These are phyloP conservation scores for Cryptococcus maquisensis DNA, from an alignment of 1,284 basidiomycete species.

Conservation along the genomic window DNA sequence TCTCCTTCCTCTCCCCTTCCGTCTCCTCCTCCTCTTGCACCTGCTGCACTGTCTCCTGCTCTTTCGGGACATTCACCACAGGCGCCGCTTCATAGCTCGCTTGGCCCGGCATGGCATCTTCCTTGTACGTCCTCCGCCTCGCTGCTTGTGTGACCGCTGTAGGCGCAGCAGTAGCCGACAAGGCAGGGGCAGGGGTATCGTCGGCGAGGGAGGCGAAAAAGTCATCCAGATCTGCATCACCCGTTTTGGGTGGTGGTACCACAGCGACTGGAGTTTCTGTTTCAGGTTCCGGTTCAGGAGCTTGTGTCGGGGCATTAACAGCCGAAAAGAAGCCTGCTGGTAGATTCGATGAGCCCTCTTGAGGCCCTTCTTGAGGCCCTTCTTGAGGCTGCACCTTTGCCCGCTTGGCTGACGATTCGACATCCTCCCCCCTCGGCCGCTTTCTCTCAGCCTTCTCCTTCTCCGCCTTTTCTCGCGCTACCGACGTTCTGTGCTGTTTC, in stretches of 20 bases:
- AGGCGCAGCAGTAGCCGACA: neutral
- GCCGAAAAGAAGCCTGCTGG: conserved; percentile 42
- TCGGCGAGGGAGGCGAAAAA: conserved; percentile 46
- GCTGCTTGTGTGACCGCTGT: conserved; percentile 4
- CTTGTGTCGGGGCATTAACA: conserved; percentile 8
- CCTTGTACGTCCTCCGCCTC: conserved; percentile 26
- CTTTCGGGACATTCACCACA: conserved; percentile 16
- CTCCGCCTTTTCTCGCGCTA: conserved; percentile 38
- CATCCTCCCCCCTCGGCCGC: conserved; percentile 1
- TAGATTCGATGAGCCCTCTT: conserved; percentile 10
- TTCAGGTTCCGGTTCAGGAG: neutral
- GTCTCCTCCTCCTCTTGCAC: conserved; percentile 41
- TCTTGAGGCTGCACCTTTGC: conserved; percentile 2
- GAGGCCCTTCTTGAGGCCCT: neutral
- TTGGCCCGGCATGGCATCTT: conserved; percentile 26
- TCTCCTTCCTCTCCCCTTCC: conserved; percentile 35
- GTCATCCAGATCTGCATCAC: conserved; percentile 46
- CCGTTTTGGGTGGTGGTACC: conserved; percentile 18
- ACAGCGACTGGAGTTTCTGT: neutral
- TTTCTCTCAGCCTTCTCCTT: conserved; percentile 26
- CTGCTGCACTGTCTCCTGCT: conserved; percentile 12
- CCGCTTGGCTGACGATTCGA: conserved; percentile 18
- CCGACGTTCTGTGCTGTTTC: conserved; percentile 47
- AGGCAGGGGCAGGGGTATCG: conserved; percentile 7
- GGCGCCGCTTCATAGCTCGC: conserved; percentile 48